Base-by-base conservation (phyloP, 768 basidiomycete genomes). In the Boletus rex-veris region DNA sequence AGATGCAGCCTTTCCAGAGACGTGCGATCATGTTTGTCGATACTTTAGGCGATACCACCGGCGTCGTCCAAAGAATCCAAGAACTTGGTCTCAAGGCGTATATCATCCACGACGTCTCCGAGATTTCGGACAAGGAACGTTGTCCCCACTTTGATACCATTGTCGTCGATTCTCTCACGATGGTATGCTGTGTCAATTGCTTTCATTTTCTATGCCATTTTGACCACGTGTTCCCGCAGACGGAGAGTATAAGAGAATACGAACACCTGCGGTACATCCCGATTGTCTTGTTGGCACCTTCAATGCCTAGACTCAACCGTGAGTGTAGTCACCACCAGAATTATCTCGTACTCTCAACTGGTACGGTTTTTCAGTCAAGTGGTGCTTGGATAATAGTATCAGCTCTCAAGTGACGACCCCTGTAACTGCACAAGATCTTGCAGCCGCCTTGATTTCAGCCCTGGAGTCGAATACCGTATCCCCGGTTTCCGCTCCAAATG, bases 251-350 rank as follows among this genome's bases (percentile, higher is more conserved):
- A 52, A 83, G 96, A 47, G 94, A 97, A 67, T 81, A 89, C 58
- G 97, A 99, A 65, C 92, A 96, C 66, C 75, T 99, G 53, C 85
- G 97, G 45, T 98, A 98, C 66, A 97, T 99, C 58, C 97, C 97
- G 0, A 89, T 98, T 54, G 93, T 98, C 2, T 80, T 99, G 14
- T 77, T 96, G 19, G 85, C 89, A 9, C 91, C 93, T 1, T 83
- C 82, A 11, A 80, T 88, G 72, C 85, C 85, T 8, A 81, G 84
- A 14, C 74, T 91, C 55, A 89, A 91, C 59, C 76, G 88, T 91
- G 70, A 69, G 90, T 66, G 45, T 49, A 33, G 8, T 43, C 4
- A 9, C 14, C 24, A 46, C 39, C 26, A 15, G 36, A 49, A 42
- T n/a, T 28, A 35, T 46, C 7, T 36, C 30, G 16, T 19, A 5